Base-by-base conservation (phyloP, 2,329 filamentous ascomycete genomes). In the Zarea fungicola region DNA sequence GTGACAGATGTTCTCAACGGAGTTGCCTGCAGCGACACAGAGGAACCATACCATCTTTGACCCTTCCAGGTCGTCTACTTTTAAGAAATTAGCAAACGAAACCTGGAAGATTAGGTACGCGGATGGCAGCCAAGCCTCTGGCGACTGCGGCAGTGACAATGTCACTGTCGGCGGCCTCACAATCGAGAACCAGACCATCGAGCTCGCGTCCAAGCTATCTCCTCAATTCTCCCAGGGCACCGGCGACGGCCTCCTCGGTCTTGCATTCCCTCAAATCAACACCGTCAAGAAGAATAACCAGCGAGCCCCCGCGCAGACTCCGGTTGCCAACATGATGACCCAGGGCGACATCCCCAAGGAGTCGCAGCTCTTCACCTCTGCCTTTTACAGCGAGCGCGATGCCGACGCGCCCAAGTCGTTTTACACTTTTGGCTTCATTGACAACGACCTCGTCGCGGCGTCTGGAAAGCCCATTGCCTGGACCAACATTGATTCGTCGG, bases 361-460 rank as follows among this genome's bases (percentile, higher is more conserved):
- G 4, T 48, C 45, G 36, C 45, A 48, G 45, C 68, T 91, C 32
- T 86, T 91, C 67, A 87, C 85, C 0, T 84, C 83, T 21, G 77
- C 85, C 52, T 72, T 92, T 35, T 78, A 80, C 59, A 74, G 77
- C 54, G 72, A 59, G 35, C 53, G 58, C 14, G 54, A 62, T 58
- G 48, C 45, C 16, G 21, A 41, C 16, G 45, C 25, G 4, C 36
- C 45, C 6, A 22, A 48, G 55, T 53, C 42, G 4, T 45, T 40
- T 11, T 91, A 89, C 67, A 83, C 88, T 60, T 91, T 91, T 58
- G 87, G 87, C 53, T 75, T 65, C 57, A 82, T 91, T 58, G 84
- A 91, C 61, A 60, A 60, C 2, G 68, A 68, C 49, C 81, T 85
- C 57, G 86, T 85, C 63, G 71, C 63, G 2, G 85, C 85, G 25